A percentile compares a stretch with the other conserved stretches of the same genome.
Evolutionary conservation across 106 monocot species (phyloP).

Genomic region (Allium fistulosum): DNA sequence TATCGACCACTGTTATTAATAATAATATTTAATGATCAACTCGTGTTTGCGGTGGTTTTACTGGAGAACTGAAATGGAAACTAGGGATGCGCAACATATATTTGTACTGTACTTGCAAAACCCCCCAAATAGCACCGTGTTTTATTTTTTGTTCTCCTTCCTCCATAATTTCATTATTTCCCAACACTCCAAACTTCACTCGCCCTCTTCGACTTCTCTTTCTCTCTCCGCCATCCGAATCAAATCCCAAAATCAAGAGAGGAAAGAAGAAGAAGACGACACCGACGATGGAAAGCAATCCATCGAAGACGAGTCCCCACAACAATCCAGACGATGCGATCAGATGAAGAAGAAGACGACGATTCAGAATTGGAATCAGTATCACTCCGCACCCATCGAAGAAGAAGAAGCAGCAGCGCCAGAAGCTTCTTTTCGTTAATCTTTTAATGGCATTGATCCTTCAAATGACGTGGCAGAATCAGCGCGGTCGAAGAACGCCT

Average conservation of each 20-base stretch:
- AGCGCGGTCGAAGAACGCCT: constrained; percentile 42
- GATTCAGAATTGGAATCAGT: constrained; percentile 5
- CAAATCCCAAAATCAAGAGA: not conserved
- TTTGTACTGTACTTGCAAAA: no score
- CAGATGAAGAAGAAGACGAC: constrained; percentile 35
- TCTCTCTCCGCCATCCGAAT: not conserved
- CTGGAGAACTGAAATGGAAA: no score
- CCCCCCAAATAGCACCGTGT: no score
- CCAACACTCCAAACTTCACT: not conserved
- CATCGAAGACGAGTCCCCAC: not conserved
- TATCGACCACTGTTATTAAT: no score
- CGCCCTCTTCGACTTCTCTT: not conserved
- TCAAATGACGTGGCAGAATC: constrained; percentile 51
- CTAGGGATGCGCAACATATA: no score
- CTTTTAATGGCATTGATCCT: constrained; percentile 21
- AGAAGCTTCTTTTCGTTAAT: no score
- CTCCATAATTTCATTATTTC: no score
- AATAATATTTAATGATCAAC: no score
- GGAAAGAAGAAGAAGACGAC: not conserved
- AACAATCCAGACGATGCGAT: constrained; percentile 15
- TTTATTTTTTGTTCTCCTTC: no score
- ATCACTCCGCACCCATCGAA: not conserved
- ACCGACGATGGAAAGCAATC: not conserved
- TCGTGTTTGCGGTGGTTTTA: no score
- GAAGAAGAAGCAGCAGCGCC: constrained; percentile 2